Evolutionary conservation across 345 rosid species (phyloP).

Genomic region (Rhodomyrtus tomentosa): DNA sequence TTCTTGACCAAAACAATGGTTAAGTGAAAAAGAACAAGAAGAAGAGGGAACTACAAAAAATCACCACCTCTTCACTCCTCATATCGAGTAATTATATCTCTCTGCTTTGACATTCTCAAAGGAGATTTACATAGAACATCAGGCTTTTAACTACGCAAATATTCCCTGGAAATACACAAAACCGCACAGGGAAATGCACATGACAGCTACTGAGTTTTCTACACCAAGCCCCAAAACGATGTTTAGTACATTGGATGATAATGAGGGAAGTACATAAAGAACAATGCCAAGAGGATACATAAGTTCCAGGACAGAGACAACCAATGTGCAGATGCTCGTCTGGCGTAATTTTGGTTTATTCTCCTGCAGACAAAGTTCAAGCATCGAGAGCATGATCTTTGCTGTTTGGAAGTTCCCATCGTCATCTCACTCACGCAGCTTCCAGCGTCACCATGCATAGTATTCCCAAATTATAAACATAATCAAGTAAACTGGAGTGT

Average conservation of each 20-base stretch:
- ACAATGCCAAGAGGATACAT: neutral
- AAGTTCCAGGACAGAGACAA: neutral
- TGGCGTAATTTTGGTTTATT: neutral
- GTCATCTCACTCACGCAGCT: neutral
- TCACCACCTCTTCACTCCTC: neutral
- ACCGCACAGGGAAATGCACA: neutral
- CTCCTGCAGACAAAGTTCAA: neutral
- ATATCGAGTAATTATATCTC: neutral
- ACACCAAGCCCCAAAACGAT: neutral
- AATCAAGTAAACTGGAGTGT: neutral
- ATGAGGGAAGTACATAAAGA: neutral
- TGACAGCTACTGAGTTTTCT: neutral
- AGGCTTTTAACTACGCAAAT: no score
- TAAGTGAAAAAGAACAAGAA: rapidly evolving
- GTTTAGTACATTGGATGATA: neutral
- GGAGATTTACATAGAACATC: no score
- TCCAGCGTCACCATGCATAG: neutral
- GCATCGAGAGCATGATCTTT: rapidly evolving
- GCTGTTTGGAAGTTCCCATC: neutral
- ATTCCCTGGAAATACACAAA: neutral
- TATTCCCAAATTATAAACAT: neutral
- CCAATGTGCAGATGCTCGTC: neutral
- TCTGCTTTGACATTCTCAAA: no score
- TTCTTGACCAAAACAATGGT: neutral
- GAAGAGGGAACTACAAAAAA: neutral